Conservation (phyloP, 257 asterid genomes). For the Jacaranda mimosifolia region DNA sequence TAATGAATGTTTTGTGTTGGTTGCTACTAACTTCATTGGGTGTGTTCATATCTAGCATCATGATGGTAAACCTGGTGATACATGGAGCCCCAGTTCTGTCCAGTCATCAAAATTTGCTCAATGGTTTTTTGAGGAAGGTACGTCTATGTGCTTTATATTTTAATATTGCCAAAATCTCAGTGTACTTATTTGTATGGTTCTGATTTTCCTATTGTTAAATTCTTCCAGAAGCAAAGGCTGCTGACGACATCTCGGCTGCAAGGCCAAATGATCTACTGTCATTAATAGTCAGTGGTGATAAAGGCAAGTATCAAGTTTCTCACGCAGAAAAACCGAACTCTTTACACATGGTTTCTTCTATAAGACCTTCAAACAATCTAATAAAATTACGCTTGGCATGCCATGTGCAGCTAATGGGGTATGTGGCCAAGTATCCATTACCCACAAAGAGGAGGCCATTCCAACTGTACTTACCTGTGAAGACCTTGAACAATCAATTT, state of each 20-base stretch:
- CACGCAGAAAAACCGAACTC: constrained; percentile 40
- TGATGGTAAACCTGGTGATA: constrained; percentile 54
- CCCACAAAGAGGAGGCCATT: constrained; percentile 50
- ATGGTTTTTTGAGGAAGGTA: constrained; percentile 92
- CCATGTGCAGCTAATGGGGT: constrained; percentile 54
- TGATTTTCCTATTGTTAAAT: constrained; percentile 28
- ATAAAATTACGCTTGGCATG: constrained; percentile 35
- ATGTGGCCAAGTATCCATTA: constrained; percentile 49
- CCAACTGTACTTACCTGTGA: constrained; percentile 82
- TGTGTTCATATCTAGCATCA: constrained; percentile 54
- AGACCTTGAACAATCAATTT: constrained; percentile 89
- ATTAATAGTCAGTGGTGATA: constrained; percentile 72
- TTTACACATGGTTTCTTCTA: constrained; percentile 42
- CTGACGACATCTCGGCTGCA: constrained; percentile 46
- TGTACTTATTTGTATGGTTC: constrained; percentile 17
- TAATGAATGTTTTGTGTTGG: constrained; percentile 21
- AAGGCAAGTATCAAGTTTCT: constrained; percentile 56
- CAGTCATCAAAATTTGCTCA: constrained; percentile 81
- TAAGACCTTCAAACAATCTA: constrained; percentile 45
- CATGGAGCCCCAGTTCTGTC: constrained; percentile 53
- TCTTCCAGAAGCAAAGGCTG: constrained; percentile 64
- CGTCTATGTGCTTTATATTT: constrained; percentile 19
- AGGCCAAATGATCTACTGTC: constrained; percentile 73
- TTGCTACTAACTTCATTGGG: constrained; percentile 26
- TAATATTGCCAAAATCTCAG: constrained; percentile 26